Conservation (phyloP, 768 basidiomycete genomes). For the Tephrocybe sp. region DNA sequence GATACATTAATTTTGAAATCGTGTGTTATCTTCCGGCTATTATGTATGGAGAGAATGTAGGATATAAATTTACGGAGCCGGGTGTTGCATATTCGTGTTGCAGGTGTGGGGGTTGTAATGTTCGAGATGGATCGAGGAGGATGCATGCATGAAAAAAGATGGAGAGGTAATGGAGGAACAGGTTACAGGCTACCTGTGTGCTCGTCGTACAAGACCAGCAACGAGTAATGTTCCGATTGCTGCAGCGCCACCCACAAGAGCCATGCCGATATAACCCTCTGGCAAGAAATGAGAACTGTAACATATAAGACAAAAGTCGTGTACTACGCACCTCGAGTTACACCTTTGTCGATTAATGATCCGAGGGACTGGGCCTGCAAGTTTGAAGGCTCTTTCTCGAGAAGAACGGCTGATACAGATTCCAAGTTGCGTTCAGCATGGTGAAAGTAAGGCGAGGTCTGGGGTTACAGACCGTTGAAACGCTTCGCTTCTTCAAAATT, state of each 20-base stretch:
- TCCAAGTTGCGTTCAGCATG: background rate
- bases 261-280: constrained; percentile 99
- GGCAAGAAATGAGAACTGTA: constrained; percentile 11
- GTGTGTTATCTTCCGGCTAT: constrained; percentile 4
- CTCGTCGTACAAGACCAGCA: constrained; percentile 83
- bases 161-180: constrained; percentile 4
- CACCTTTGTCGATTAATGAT: constrained; percentile 82
- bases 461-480: constrained; percentile 79
- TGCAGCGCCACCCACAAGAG: constrained; percentile 85
- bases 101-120: background rate
- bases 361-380: constrained; percentile 86
- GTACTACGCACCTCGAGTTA: constrained; percentile 63
- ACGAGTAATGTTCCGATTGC: constrained; percentile 77
- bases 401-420: constrained; percentile 60
- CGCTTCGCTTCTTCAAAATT: constrained; percentile 90
- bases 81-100: background rate
- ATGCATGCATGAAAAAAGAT: constrained; percentile 1
- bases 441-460: background rate
- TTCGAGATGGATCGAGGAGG: background rate
- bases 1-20: constrained; percentile 4
- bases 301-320: background rate
- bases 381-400: constrained; percentile 92
- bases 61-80: constrained; percentile 10
- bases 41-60: background rate
- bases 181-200: constrained; percentile 46